Evolutionary conservation across 2,329 filamentous ascomycete genomes (phyloP), one percentile per base, ranked within the genome.

Genomic region (Epichloe uncinata): DNA sequence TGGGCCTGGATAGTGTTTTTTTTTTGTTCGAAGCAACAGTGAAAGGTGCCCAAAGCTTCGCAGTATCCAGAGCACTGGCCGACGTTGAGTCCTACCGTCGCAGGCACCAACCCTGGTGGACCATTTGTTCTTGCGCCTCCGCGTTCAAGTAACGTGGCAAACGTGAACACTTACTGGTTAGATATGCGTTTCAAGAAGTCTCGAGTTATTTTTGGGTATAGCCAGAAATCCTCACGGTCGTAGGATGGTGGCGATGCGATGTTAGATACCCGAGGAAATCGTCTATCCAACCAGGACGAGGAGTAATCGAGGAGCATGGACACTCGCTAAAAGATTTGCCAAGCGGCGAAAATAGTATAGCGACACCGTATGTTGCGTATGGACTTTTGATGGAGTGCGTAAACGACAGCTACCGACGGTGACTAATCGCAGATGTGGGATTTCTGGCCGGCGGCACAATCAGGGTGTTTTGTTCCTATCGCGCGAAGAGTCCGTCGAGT

Each of bases 51-150:
- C 36, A 34, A 44, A 42, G 36, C 47, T 45, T 42, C 22, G 8
- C 8, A 37, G 33, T 36, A 37, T 34, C n/a, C 37, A 26, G 35
- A 34, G 48, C 48, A 45, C 18, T 47, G 48, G 43, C 44, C 48
- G 36, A 7, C 37, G 5, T 46, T 16, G 5, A 42, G 16, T 41
- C 48, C 48, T 20, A 47, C 36, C 43, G 35, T 30, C 30, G 38
- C 33, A 33, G 47, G 18, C 22, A 34, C 46, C 16, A 41, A 9
- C 7, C 30, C 38, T 30, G n/a, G n/a, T n/a, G 16, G 15, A 11
- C 26, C 37, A 42, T 26, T n/a, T 40, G 37, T 46, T n/a, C 22
- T 45, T 40, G 42, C 36, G 48, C 43, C 36, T 46, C 43, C 43
- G 18, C 33, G 30, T 42, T 38, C 18, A 38, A 4, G n/a, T 22